Conservation (phyloP, 495 filamentous ascomycete genomes). For the Letharia columbiana region DNA sequence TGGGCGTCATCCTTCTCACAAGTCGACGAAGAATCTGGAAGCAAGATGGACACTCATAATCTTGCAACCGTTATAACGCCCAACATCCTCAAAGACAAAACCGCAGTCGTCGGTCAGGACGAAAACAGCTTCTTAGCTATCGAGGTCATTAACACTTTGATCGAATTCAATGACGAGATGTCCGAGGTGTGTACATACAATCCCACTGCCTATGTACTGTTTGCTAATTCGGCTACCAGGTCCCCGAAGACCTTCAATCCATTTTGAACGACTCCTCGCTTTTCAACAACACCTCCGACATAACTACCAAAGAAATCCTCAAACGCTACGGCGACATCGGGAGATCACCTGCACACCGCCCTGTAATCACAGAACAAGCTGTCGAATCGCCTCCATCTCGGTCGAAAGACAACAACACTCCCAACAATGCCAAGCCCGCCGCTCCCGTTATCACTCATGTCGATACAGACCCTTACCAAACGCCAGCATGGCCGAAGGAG, state of each 20-base stretch:
- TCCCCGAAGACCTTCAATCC: slow-evolving; percentile 82
- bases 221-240: slow-evolving; percentile 45
- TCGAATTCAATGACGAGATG: slow-evolving; percentile 91
- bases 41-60: slow-evolving; percentile 99
- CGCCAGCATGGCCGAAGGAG: slow-evolving; percentile 68
- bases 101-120: slow-evolving; percentile 58
- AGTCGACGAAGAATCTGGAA: slow-evolving; percentile 82
- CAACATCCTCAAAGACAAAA: slow-evolving; percentile 74
- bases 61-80: slow-evolving; percentile 97
- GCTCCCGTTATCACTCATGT: slow-evolving; percentile 53
- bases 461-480: slow-evolving; percentile 66
- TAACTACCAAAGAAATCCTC: slow-evolving; percentile 95
- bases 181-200: slow-evolving; percentile 64
- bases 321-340: slow-evolving; percentile 76
- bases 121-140: slow-evolving; percentile 87
- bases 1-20: slow-evolving; percentile 97
- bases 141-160: slow-evolving; percentile 79
- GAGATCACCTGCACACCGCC: slow-evolving; percentile 47
- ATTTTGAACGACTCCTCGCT: slow-evolving; percentile 75
- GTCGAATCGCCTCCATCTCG: slow-evolving; percentile 42
- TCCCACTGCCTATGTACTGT: slow-evolving; percentile 11
- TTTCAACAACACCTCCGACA: slow-evolving; percentile 70
- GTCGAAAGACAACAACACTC: slow-evolving; percentile 36
- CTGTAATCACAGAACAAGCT: slow-evolving; percentile 47
- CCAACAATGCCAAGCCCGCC: slow-evolving; percentile 34